Evolutionary conservation across 768 basidiomycete species (phyloP).

Genomic region (Mycena rosella): DNA sequence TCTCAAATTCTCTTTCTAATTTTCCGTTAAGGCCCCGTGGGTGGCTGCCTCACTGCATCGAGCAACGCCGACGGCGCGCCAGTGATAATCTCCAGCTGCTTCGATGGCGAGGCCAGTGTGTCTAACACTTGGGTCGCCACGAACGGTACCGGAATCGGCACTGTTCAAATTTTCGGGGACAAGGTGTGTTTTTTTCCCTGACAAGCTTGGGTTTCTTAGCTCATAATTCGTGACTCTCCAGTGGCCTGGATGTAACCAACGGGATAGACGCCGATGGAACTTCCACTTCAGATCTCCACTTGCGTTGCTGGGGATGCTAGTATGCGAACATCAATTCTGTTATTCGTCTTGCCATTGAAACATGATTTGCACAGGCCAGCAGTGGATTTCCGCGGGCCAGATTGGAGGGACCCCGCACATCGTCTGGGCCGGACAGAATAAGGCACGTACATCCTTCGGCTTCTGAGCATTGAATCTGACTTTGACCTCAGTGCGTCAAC

Average conservation of each 20-base stretch:
- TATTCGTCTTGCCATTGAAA: slow-evolving; percentile 15
- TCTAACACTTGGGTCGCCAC: slow-evolving; percentile 20
- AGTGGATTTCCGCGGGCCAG: slow-evolving; percentile 17
- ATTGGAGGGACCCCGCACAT: slow-evolving; percentile 18
- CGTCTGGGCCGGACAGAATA: slow-evolving; percentile 22
- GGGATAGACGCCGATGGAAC: slow-evolving; percentile 20
- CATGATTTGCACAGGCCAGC: slow-evolving; percentile 20
- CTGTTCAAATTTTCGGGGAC: slow-evolving; percentile 18
- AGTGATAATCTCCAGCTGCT: slow-evolving; percentile 10
- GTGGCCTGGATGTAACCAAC: slow-evolving; percentile 16
- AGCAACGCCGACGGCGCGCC: slow-evolving; percentile 10
- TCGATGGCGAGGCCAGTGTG: slow-evolving; percentile 5
- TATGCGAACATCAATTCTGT: slow-evolving; percentile 7
- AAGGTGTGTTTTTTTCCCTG: slow-evolving; percentile 16
- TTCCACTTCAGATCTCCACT: slow-evolving; percentile 15
- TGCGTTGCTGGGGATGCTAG: slow-evolving; percentile 19
- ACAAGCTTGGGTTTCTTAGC: slow-evolving; percentile 22
- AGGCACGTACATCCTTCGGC: slow-evolving; percentile 12
- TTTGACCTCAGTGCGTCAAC: slow-evolving; percentile 22
- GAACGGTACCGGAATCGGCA: slow-evolving; percentile 1
- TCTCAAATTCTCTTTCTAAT: slow-evolving; percentile 17
- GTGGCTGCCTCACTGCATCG: slow-evolving; percentile 21
- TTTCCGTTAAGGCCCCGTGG: slow-evolving; percentile 20
- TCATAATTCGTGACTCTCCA: slow-evolving; percentile 13
- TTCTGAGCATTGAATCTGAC: slow-evolving; percentile 19